phyloP scores from a whole-genome alignment of 2,329 filamentous ascomycete genomes.

The Phyllosticta citribraziliensis region DNA sequence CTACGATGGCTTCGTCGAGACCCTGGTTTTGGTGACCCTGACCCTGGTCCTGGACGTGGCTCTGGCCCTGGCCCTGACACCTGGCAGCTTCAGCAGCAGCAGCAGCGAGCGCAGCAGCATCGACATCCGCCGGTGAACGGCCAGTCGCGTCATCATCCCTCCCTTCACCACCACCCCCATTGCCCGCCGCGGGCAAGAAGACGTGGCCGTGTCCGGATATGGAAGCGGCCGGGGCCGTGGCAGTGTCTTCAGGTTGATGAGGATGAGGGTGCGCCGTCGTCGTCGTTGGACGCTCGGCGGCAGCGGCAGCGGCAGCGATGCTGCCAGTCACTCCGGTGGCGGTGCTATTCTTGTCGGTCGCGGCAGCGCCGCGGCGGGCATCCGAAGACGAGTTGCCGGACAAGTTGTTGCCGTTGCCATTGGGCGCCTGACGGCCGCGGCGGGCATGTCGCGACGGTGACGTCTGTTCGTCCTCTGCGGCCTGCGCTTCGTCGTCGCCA shows the following conservation, averaged over 20 bases:
- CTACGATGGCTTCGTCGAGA: too few species aligned
- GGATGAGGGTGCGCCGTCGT: neutral
- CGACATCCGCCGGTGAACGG: too few species aligned
- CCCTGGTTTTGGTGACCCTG: too few species aligned
- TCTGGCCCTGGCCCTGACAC: neutral
- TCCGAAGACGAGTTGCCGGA: neutral
- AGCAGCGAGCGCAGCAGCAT: too few species aligned
- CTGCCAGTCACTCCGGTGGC: neutral
- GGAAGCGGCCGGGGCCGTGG: neutral
- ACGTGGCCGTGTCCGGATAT: neutral
- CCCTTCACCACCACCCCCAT: too few species aligned
- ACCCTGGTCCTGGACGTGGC: too few species aligned
- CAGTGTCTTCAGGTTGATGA: neutral
- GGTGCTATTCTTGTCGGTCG: neutral
- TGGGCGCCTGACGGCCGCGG: neutral
- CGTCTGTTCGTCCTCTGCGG: neutral
- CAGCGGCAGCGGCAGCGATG: neutral
- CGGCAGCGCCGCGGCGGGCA: too few species aligned
- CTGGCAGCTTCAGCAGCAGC: neutral
- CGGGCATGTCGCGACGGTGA: neutral
- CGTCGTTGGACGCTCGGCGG: too few species aligned
- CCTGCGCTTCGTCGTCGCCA: neutral
- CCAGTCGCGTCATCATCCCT: neutral
- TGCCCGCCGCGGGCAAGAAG: neutral
- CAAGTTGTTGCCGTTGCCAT: neutral